Base-by-base conservation (phyloP, 192 early-diverging fungal genomes). In the Backusella tuberculispora region DNA sequence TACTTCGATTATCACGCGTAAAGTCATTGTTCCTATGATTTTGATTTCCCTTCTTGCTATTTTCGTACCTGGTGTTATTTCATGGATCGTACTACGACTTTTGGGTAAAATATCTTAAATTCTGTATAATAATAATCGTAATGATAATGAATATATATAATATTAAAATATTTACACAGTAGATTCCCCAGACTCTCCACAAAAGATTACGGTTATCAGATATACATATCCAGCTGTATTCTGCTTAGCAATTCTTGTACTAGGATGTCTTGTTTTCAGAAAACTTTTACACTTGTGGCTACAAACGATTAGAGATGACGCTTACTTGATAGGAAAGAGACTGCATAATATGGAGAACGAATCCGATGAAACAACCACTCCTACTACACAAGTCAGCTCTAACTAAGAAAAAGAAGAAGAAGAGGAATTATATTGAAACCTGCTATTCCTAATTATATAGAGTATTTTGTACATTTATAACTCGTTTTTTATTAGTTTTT, bases 251-350 rank as follows among this genome's bases (percentile, higher is more conserved):
- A 3, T 81, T 0, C 47, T 75, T n/a, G 63, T 77, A 5, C 44
- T 82, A 37, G 26, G 76, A 60, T 70, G 81, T 56, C 71, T 37
- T 66, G 17, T 83, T 71, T 65, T 37, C 75, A 69, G n/a, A 66
- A 72, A 68, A 9, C 44, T 90, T 68, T 76, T 94, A 37, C 84
- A 82, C 44, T 69, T 76, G 9, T 99, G 97, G 96, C 85, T 92
- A 63, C 87, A 92, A 21, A 75, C 86, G 53, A 88, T 96, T 5
- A 85, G 92, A 29, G 96, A 99, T 47, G 93, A 94, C 56, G 87
- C 89, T 63, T 99, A 94, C 72, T 82, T 96, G 41, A 90, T 97
- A 63, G 97, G 97, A 12, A 86, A 89, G 41, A 84, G 84, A 78
- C 83, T 99, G 74, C 95, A 96, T 77, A 99, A 99, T 81, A 71